Conservation (phyloP, 768 basidiomycete genomes). For the Clavulina sp. region DNA sequence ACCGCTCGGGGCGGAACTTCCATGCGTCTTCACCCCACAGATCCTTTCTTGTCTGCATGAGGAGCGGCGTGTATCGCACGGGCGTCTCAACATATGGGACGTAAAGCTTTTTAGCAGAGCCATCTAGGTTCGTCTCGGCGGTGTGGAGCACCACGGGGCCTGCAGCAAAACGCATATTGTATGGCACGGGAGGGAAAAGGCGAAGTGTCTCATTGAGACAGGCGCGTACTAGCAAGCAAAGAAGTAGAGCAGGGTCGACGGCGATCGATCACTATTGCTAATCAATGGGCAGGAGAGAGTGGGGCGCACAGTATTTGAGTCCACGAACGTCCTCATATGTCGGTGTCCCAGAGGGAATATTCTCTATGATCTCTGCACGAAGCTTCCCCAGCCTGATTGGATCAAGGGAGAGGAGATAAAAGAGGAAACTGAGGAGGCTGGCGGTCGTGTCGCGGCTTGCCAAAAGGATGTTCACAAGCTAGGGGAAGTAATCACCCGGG, state of each 20-base stretch:
- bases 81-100: conserved; percentile 5
- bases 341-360: background rate
- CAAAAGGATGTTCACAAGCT: conserved; percentile 6
- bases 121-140: background rate
- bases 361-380: conserved; percentile 12
- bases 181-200: conserved; percentile 19
- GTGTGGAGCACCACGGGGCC: conserved; percentile 7
- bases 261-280: background rate
- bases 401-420: conserved; percentile 7
- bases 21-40: conserved; percentile 21
- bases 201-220: conserved; percentile 20
- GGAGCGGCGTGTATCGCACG: conserved; percentile 2
- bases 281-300: background rate
- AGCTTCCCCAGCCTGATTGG: conserved; percentile 7
- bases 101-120: conserved; percentile 7
- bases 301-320: conserved; percentile 9
- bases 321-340: conserved; percentile 4
- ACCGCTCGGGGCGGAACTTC: conserved; percentile 19
- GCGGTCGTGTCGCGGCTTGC: conserved; percentile 8
- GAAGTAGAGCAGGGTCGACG: background rate
- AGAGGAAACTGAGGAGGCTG: conserved; percentile 5
- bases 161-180: conserved; percentile 12
- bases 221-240: conserved; percentile 15
- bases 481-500: background rate
- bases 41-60: conserved; percentile 16